Percentiles rank a stretch among this genome's conserved stretches.
Evolutionary conservation across 2,329 filamentous ascomycete genomes (phyloP).

Genomic region (Aspergillus versicolor): DNA sequence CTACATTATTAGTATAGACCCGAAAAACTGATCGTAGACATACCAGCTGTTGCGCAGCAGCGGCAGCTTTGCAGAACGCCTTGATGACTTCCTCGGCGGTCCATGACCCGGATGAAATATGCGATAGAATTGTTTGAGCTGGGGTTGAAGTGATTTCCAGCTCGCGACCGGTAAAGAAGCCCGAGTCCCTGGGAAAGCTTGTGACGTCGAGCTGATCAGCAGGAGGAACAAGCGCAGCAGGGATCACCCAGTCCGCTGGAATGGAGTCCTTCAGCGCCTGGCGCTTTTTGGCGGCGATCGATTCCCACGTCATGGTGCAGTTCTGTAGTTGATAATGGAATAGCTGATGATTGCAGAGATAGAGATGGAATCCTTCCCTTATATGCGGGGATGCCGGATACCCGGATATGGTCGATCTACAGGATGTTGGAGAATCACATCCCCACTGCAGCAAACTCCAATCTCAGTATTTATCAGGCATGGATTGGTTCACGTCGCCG

Average conservation of each 20-base stretch:
- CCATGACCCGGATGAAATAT: conserved; percentile 43
- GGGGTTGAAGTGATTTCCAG: conserved; percentile 49
- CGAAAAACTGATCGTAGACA: not conserved
- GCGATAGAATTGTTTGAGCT: conserved; percentile 33
- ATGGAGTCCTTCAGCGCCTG: conserved; percentile 50
- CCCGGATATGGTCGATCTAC: too few species aligned
- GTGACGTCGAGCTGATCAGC: conserved; percentile 57
- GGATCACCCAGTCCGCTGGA: conserved; percentile 59
- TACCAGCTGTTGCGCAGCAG: conserved; percentile 57
- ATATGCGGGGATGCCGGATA: not conserved
- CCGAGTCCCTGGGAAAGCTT: conserved; percentile 54
- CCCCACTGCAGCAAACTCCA: too few species aligned
- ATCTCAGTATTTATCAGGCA: too few species aligned
- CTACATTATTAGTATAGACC: conserved; percentile 27
- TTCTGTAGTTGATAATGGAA: too few species aligned
- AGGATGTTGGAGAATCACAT: too few species aligned
- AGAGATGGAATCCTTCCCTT: not conserved
- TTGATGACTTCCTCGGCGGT: conserved; percentile 52
- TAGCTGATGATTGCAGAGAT: too few species aligned
- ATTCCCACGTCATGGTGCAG: conserved; percentile 37
- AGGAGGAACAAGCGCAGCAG: conserved; percentile 53
- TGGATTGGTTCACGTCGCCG: too few species aligned
- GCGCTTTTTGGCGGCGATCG: conserved; percentile 46
- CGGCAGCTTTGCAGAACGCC: conserved; percentile 56
- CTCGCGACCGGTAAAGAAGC: conserved; percentile 58